Conservation (phyloP, 176 grass and related monocot genomes). For the Bothriochloa decipiens region DNA sequence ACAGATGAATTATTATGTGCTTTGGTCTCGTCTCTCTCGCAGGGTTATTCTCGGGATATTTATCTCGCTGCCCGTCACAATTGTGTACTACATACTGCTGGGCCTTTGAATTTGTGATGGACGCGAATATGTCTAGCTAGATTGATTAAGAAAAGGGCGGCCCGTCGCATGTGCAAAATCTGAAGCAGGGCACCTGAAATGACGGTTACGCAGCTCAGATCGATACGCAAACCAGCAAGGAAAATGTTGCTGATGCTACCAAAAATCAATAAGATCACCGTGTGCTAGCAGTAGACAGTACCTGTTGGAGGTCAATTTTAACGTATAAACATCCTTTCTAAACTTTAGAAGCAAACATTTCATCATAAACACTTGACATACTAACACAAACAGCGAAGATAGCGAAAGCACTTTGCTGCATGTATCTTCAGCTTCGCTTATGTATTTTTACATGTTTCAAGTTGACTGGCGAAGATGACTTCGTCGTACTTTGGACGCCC, state of each 20-base stretch:
- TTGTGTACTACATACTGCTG: conserved; percentile 73
- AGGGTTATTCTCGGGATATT: conserved; percentile 90
- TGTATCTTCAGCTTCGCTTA: no score
- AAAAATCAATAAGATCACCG: neutral
- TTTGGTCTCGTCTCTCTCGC: neutral
- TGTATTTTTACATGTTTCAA: no score
- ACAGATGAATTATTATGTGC: no score
- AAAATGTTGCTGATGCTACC: neutral
- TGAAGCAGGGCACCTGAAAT: neutral
- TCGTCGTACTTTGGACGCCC: no score
- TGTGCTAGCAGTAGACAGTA: neutral
- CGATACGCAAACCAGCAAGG: neutral
- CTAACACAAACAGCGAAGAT: no score
- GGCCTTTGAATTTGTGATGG: conserved; percentile 35
- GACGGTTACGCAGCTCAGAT: neutral
- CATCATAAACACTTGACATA: no score
- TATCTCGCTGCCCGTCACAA: conserved; percentile 71
- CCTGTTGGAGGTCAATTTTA: no score
- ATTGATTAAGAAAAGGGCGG: neutral
- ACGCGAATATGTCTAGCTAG: neutral
- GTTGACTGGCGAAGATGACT: no score
- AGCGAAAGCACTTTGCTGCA: no score
- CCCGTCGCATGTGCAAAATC: neutral
- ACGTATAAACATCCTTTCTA: no score
- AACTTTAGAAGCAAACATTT: no score